Conservation (phyloP, 192 early-diverging fungal species). For the Coemansia sp. region DNA sequence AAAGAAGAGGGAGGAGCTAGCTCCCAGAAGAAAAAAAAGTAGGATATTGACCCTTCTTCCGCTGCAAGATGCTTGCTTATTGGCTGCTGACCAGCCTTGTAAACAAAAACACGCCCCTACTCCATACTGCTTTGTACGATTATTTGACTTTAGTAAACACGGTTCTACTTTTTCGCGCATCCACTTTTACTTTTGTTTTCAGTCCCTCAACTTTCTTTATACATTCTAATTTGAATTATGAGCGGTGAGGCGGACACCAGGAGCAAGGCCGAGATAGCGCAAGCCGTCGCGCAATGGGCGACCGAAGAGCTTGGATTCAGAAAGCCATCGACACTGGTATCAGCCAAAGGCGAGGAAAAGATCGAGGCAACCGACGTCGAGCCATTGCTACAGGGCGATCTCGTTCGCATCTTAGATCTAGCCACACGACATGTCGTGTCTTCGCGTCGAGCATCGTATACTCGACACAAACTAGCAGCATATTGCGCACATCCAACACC, state of each 20-base stretch:
- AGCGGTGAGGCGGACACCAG: not conserved
- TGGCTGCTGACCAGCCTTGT: not conserved
- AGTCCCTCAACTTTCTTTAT: not conserved
- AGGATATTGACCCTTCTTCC: not conserved
- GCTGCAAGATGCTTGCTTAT: not conserved
- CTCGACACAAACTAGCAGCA: constrained; percentile 20
- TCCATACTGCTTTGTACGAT: not conserved
- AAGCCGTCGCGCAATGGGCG: constrained; percentile 41
- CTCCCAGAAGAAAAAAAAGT: not conserved
- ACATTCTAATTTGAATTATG: not conserved
- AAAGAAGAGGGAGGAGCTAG: not conserved
- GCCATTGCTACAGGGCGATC: constrained; percentile 45
- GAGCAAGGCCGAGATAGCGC: constrained; percentile 31
- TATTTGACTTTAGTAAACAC: not conserved
- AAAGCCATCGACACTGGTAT: constrained; percentile 38
- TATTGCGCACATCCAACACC: constrained; percentile 18
- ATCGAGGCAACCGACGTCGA: constrained; percentile 31
- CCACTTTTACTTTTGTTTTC: not conserved
- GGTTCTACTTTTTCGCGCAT: not conserved
- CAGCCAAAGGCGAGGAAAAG: constrained; percentile 45
- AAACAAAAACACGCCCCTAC: constrained; percentile 3
- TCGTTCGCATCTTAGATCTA: constrained; percentile 29
- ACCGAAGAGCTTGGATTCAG: constrained; percentile 49
- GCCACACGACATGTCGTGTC: constrained; percentile 38
- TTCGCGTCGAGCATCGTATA: constrained; percentile 18